Base-by-base conservation (phyloP, 306 rosid species). In the Casuarina cunninghamiana region DNA sequence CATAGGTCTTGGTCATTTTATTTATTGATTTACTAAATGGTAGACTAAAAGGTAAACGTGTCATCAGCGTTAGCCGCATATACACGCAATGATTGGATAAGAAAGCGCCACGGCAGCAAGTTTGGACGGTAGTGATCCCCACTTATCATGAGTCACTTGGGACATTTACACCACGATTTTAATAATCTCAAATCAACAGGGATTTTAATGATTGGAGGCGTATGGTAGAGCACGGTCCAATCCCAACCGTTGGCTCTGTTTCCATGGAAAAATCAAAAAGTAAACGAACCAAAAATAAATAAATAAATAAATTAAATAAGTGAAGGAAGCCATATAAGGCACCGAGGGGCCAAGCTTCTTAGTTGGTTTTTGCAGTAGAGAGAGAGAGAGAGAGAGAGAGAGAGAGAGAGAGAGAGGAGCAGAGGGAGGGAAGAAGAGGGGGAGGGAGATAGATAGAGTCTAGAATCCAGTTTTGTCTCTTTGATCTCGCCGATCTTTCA, bases 21-120 rank as follows among this genome's bases (percentile, higher is more conserved):
- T 3, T 4, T 17, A 16, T 74, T 19, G n/a, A 19, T n/a, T 51
- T 35, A 10, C 3, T 13, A 48, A 51, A 46, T 66, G 38, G 39
- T 13, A 2, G 75, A 77, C 13, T 62, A n/a, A 53, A 63, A 17
- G 12, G 54, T 45, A 80, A 90, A 83, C 80, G 80, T 85, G 90
- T 79, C 62, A 1, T 26, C 78, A 51, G 46, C 50, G 19, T 75
- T 69, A 9, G 41, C 82, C 78, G 70, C 79, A 70, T 43, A 78
- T 53, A 39, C 55, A 71, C 78, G 72, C 81, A 78, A 78, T 78
- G 88, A 79, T 79, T 85, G 80, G 81, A 21, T 61, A 53, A 3
- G 42, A 37, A 81, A 32, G 44, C 7, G 12, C 77, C 86, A 85
- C 74, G 88, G 82, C 87, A 87, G 78, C 82, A 75, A 70, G 13